Evolutionary conservation across 345 rosid species (phyloP).

Genomic region (Citrus reticulata): DNA sequence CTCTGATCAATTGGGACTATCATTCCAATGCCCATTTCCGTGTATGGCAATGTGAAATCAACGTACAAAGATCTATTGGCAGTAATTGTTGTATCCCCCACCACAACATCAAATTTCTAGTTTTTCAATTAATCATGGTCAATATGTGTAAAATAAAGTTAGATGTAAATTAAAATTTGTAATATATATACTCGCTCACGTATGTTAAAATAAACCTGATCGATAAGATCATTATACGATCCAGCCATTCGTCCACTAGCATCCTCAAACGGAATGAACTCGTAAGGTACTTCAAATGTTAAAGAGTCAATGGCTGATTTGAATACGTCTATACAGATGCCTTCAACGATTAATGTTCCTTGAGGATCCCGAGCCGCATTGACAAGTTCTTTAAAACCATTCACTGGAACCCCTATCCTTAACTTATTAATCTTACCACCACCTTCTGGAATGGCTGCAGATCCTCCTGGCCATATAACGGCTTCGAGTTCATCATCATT

Average conservation of each 20-base stretch:
- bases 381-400: conserved; percentile 24
- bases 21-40: conserved; percentile 15
- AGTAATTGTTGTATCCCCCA: not conserved
- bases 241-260: not conserved
- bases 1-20: conserved; percentile 2
- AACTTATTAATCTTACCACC: conserved; percentile 7
- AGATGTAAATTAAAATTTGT: too few species aligned
- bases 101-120: not conserved
- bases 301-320: conserved; percentile 17
- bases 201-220: conserved; percentile 31
- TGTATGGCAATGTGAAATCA: conserved; percentile 48
- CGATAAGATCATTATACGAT: conserved; percentile 24
- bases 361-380: not conserved
- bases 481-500: conserved; percentile 5
- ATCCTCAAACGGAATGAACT: conserved; percentile 16
- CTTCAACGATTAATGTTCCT: not conserved
- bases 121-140: too few species aligned
- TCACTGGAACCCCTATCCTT: conserved; percentile 34
- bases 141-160: not conserved
- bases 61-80: conserved; percentile 28
- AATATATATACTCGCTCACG: too few species aligned
- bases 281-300: conserved; percentile 21
- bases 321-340: conserved; percentile 41
- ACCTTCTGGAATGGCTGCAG: conserved; percentile 16
- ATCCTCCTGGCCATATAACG: conserved; percentile 36